Evolutionary conservation across 768 basidiomycete species (phyloP).

Genomic region (Suillus lakei): DNA sequence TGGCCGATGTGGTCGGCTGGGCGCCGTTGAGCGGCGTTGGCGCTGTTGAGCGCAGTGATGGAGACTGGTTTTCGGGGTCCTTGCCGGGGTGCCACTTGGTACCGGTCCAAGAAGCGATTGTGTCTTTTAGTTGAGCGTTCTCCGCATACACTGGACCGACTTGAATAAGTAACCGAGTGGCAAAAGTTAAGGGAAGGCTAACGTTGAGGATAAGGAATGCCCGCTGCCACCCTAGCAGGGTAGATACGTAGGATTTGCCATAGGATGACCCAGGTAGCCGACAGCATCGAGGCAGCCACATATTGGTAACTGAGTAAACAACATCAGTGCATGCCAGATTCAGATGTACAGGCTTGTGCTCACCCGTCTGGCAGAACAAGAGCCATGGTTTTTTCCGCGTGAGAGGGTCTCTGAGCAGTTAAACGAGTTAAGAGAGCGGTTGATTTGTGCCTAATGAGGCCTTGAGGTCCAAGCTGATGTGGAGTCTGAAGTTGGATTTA

Average conservation of each 20-base stretch:
- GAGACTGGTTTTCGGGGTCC: not conserved
- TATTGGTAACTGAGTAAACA: not conserved
- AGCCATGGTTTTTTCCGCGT: not conserved
- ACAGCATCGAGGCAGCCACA: not conserved
- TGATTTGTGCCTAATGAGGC: not conserved
- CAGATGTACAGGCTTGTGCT: not conserved
- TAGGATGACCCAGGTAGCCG: not conserved
- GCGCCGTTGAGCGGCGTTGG: not conserved
- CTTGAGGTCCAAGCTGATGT: not conserved
- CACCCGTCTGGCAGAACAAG: not conserved
- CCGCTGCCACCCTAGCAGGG: not conserved
- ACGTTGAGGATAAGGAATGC: conserved; percentile 1
- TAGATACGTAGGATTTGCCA: not conserved
- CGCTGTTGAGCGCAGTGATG: not conserved
- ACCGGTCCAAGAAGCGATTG: not conserved
- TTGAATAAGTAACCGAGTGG: not conserved
- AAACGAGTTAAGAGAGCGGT: not conserved
- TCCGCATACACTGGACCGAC: not conserved
- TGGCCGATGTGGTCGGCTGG: not conserved
- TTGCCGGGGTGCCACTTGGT: not conserved
- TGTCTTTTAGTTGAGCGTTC: not conserved
- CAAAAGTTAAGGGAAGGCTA: not conserved
- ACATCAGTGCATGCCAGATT: not conserved
- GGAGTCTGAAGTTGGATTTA: not conserved
- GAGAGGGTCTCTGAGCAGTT: too few species aligned